Evolutionary conservation across 768 basidiomycete genomes (phyloP).

Genomic region (Collybiopsis luxurians): DNA sequence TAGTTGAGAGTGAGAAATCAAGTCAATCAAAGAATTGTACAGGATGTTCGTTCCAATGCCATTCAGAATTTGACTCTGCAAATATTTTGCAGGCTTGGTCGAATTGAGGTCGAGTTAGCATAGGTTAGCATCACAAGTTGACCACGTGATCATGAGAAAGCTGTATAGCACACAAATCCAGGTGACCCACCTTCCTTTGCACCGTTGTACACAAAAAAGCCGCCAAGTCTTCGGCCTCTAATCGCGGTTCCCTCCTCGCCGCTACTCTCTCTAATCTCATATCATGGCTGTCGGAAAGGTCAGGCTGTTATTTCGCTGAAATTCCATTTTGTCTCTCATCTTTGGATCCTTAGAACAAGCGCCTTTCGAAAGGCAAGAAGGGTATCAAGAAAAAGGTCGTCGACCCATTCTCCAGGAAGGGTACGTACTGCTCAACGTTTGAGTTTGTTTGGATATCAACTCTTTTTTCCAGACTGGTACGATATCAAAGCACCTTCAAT

Average conservation of each 20-base stretch:
- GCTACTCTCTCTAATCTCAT: slow-evolving; percentile 35
- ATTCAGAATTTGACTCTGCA: slow-evolving; percentile 34
- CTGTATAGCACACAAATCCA: slow-evolving; percentile 12
- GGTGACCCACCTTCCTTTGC: slow-evolving; percentile 26
- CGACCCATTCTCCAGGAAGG: slow-evolving; percentile 99
- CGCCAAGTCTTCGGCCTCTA: slow-evolving; percentile 6
- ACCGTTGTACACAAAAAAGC: slow-evolving; percentile 21
- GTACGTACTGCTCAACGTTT: too few relatives aligned
- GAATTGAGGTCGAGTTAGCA: slow-evolving; percentile 60
- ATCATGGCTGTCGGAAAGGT: slow-evolving; percentile 92
- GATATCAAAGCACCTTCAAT: slow-evolving; percentile 98
- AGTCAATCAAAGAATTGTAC: slow-evolving; percentile 33
- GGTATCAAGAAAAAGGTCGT: slow-evolving; percentile 99
- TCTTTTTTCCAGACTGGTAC: slow-evolving; percentile 99
- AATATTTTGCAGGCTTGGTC: slow-evolving; percentile 56
- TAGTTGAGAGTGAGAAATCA: slow-evolving; percentile 7
- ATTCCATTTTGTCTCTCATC: slow-evolving; percentile 12
- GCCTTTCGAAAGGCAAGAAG: slow-evolving; percentile 97
- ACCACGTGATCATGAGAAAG: not conserved
- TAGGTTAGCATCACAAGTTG: slow-evolving; percentile 10
- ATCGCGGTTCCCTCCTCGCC: slow-evolving; percentile 36
- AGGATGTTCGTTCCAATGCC: slow-evolving; percentile 62
- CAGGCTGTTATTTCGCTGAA: slow-evolving; percentile 18
- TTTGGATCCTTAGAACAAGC: slow-evolving; percentile 73
- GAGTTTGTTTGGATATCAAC: too few relatives aligned